Evolutionary conservation across 768 basidiomycete genomes (phyloP).

Genomic region (Hysterangium stoloniferum): DNA sequence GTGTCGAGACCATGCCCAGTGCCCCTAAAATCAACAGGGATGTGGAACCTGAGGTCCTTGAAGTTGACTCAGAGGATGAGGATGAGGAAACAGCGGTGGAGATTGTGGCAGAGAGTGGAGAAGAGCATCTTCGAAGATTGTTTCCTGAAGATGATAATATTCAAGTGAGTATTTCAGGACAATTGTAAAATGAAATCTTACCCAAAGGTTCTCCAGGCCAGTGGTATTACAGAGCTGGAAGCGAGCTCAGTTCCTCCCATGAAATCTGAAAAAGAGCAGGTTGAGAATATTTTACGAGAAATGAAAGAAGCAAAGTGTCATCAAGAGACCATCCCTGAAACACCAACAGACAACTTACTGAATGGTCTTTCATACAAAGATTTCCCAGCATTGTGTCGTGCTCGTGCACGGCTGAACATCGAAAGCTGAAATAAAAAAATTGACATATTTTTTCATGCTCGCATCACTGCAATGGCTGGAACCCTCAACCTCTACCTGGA

Average conservation of each 20-base stretch:
- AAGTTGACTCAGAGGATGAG: neutral
- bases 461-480: constrained; percentile 26
- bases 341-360: neutral
- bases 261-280: neutral
- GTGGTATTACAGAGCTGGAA: neutral
- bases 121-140: too few species aligned
- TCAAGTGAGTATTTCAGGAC: too few species aligned
- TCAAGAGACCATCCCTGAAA: neutral
- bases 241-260: neutral
- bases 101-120: too few species aligned
- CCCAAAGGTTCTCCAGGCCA: neutral
- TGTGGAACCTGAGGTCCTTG: neutral
- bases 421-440: constrained; percentile 23
- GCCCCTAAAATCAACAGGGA: neutral
- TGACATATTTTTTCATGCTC: constrained; percentile 24
- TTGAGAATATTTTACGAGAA: neutral
- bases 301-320: neutral
- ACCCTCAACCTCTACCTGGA: constrained; percentile 31
- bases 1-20: too few species aligned
- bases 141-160: too few species aligned
- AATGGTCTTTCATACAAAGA: constrained; percentile 1
- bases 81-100: neutral
- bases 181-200: neutral
- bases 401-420: constrained; percentile 15
- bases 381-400: constrained; percentile 17